phyloP scores from a whole-genome alignment of 1,284 basidiomycete species.

The Tetrapyrgos nigripes region DNA sequence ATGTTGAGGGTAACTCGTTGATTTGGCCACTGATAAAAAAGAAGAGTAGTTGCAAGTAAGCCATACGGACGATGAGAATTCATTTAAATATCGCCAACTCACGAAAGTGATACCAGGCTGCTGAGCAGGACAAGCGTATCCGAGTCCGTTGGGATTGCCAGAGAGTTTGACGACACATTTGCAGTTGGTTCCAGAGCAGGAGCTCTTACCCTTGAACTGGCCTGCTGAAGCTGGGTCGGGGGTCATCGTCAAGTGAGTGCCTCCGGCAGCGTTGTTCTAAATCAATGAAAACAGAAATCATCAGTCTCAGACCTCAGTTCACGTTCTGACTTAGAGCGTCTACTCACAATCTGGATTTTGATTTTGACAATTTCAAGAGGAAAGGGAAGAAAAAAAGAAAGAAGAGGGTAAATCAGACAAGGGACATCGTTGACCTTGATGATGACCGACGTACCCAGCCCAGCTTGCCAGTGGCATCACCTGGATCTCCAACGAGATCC shows the following conservation, averaged over 20 bases:
- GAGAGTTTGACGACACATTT: constrained; percentile 4
- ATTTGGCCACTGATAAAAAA: constrained; percentile 2
- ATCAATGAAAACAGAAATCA: background rate
- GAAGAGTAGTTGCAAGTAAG: background rate
- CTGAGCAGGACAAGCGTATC: constrained; percentile 1
- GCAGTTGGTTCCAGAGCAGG: constrained; percentile 5
- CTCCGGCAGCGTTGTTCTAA: constrained; percentile 1
- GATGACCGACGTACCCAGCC: background rate
- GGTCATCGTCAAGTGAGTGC: background rate
- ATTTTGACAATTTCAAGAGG: background rate
- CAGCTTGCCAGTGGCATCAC: background rate
- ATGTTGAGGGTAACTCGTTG: constrained; percentile 2
- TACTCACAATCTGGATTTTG: constrained; percentile 1
- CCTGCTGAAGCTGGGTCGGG: background rate
- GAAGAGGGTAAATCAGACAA: background rate
- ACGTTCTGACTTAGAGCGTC: too few species aligned
- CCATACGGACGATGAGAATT: background rate
- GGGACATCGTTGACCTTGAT: background rate
- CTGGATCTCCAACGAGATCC: constrained; percentile 2
- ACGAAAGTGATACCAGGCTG: constrained; percentile 12
- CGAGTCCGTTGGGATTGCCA: background rate
- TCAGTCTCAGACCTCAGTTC: background rate
- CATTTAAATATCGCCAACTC: background rate
- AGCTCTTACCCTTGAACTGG: constrained; percentile 3
- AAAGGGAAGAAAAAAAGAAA: too few species aligned